phyloP scores from a whole-genome alignment of 2,329 filamentous ascomycete species.

The Aureobasidium mangrovei region DNA sequence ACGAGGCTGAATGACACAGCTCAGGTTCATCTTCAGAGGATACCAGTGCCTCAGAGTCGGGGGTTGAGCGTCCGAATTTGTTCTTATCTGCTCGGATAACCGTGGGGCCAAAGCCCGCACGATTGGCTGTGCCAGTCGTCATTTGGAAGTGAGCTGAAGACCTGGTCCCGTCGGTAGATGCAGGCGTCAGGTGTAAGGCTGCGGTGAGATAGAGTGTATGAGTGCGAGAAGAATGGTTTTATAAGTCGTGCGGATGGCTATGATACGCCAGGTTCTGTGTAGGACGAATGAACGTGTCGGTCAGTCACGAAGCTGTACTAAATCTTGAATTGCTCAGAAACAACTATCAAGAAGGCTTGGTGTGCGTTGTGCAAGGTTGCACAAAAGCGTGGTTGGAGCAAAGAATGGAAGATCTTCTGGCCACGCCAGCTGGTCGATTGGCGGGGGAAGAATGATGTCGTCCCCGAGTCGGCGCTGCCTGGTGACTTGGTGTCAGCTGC shows the following conservation, averaged over 20 bases:
- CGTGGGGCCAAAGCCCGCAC: not conserved
- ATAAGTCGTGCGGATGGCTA: too few relatives aligned
- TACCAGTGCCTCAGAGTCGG: conserved; percentile 51
- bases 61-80: conserved; percentile 8
- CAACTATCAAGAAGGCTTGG: not conserved
- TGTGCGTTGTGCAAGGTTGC: conserved; percentile 1
- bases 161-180: too few relatives aligned
- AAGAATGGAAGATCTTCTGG: not conserved
- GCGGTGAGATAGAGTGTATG: too few relatives aligned
- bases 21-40: conserved; percentile 92
- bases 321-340: not conserved
- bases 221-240: too few relatives aligned
- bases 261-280: not conserved
- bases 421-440: not conserved
- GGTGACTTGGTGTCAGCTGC: conserved; percentile 1
- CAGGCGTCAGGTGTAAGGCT: too few relatives aligned
- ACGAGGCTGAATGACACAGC: conserved; percentile 39
- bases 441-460: not conserved
- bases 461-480: conserved; percentile 2
- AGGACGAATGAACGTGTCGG: not conserved
- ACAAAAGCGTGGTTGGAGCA: not conserved
- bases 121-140: conserved; percentile 4
- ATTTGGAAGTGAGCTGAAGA: not conserved
- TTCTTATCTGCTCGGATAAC: not conserved
- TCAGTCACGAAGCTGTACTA: not conserved